Percentiles rank a stretch among this genome's conserved stretches.
phyloP scores from a whole-genome alignment of 176 grass and related monocot species.

The Miscanthus lutarioriparius region DNA sequence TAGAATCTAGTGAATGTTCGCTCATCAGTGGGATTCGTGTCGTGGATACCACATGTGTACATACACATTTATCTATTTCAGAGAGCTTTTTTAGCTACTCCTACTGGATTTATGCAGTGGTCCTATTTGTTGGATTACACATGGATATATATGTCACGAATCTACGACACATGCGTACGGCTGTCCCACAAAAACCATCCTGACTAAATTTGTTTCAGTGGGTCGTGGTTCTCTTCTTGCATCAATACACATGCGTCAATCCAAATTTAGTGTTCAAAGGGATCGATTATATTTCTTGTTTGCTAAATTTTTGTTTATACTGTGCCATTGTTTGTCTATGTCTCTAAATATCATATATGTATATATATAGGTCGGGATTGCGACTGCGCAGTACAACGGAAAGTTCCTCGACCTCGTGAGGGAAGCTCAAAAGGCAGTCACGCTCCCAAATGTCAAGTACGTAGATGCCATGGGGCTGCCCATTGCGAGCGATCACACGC shows the following conservation, averaged over 20 bases:
- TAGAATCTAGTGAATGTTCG: too few relatives aligned
- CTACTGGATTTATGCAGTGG: too few relatives aligned
- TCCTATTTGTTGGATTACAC: too few relatives aligned
- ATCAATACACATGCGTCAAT: not conserved
- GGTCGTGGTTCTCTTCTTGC: not conserved
- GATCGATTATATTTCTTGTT: not conserved
- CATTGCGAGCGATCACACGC: constrained; percentile 55
- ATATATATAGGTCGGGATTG: constrained; percentile 50
- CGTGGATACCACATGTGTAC: too few relatives aligned
- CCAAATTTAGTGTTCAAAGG: not conserved
- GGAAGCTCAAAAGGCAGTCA: constrained; percentile 58
- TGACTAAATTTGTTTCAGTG: too few relatives aligned
- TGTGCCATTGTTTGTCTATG: not conserved
- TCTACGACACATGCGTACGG: too few relatives aligned
- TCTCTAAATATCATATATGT: not conserved
- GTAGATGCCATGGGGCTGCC: constrained; percentile 79
- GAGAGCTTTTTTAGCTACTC: too few relatives aligned
- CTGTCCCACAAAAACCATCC: too few relatives aligned
- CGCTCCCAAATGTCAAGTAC: constrained; percentile 45
- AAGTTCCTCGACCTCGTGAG: constrained; percentile 59
- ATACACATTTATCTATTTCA: too few relatives aligned
- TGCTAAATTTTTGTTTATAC: not conserved
- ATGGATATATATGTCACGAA: too few relatives aligned
- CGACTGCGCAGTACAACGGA: constrained; percentile 67
- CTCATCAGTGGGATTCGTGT: too few relatives aligned